phyloP scores from a whole-genome alignment of 176 grass and related monocot genomes.

The Stipa capillata region DNA sequence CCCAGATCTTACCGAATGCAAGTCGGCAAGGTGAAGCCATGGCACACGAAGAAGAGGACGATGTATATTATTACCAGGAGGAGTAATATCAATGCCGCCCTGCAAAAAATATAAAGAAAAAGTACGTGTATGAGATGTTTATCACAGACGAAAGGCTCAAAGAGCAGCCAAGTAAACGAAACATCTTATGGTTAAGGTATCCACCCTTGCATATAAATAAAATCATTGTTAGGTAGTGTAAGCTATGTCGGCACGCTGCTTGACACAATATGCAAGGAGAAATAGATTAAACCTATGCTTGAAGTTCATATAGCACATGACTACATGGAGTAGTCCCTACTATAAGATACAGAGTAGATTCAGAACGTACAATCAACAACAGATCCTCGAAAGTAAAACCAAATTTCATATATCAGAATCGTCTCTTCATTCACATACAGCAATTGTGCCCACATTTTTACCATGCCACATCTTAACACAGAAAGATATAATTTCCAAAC shows the following conservation, averaged over 20 bases:
- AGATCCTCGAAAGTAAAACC: neutral
- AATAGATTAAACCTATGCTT: neutral
- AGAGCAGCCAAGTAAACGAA: neutral
- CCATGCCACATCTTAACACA: neutral
- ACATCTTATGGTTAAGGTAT: neutral
- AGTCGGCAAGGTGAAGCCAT: conserved; percentile 81
- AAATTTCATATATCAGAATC: neutral
- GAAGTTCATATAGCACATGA: neutral
- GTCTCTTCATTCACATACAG: neutral
- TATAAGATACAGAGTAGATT: neutral
- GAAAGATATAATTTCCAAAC: neutral
- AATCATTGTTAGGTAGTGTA: neutral
- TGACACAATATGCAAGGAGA: neutral
- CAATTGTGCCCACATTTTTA: neutral
- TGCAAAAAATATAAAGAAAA: conserved; percentile 25
- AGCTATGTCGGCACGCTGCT: neutral
- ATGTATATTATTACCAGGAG: conserved; percentile 79
- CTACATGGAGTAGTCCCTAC: neutral
- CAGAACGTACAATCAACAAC: neutral
- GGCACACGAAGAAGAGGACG: conserved; percentile 79
- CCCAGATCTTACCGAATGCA: conserved; percentile 45
- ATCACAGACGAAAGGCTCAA: neutral
- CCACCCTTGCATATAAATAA: neutral
- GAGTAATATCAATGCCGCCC: conserved; percentile 65
- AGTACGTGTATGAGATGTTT: neutral